Evolutionary conservation across 805 yeast genomes (phyloP).

Genomic region (Saccharomycopsis vini): DNA sequence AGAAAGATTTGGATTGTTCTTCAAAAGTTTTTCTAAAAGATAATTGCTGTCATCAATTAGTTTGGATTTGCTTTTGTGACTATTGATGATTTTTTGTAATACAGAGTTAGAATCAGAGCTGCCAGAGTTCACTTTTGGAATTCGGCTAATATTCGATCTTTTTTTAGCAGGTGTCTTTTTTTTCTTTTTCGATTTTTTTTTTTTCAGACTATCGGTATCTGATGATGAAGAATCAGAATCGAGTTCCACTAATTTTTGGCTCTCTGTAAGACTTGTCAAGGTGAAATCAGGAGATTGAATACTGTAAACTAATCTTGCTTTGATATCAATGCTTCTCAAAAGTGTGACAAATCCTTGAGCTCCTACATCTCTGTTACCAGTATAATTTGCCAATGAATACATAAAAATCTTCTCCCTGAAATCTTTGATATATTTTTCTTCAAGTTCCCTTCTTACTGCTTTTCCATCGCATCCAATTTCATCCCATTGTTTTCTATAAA

Average conservation of each 20-base stretch:
- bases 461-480: no score
- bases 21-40: conserved; percentile 19
- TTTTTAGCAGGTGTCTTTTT: background rate
- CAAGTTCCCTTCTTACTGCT: no score
- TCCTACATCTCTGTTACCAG: conserved; percentile 70
- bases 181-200: background rate
- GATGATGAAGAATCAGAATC: background rate
- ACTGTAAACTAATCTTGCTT: conserved; percentile 71
- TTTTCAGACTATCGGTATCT: no score
- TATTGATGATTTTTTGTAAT: conserved; percentile 22
- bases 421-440: conserved; percentile 22
- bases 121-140: conserved; percentile 20
- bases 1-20: conserved; percentile 19
- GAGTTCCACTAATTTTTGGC: background rate
- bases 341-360: conserved; percentile 84
- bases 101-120: conserved; percentile 16
- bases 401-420: conserved; percentile 34
- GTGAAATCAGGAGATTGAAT: conserved; percentile 83
- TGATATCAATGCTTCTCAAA: conserved; percentile 59
- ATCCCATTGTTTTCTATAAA: conserved; percentile 38
- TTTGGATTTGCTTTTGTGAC: background rate
- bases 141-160: conserved; percentile 2
- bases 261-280: conserved; percentile 2
- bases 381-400: conserved; percentile 32
- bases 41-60: conserved; percentile 1